phyloP scores from a whole-genome alignment of 306 rosid genomes.

The Pterocarpus santalinus region DNA sequence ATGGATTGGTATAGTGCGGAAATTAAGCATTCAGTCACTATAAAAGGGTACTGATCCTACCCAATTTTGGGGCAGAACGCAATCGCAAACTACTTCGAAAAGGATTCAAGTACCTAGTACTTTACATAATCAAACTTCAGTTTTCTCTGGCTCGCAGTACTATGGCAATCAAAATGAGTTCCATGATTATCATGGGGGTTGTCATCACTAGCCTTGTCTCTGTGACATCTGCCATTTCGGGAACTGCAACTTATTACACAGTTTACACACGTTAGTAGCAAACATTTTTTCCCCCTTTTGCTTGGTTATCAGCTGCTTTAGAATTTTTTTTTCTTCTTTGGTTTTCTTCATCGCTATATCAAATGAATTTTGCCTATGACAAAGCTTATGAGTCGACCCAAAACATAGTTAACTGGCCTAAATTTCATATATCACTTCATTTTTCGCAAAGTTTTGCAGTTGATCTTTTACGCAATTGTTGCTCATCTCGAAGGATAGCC shows the following conservation, averaged over 20 bases:
- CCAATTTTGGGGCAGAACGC: background rate
- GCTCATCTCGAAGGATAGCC: background rate
- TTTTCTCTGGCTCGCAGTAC: background rate
- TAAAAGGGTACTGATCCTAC: conserved; percentile 4
- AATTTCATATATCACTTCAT: background rate
- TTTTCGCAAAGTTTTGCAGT: background rate
- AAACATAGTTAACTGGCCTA: background rate
- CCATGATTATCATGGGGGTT: conserved; percentile 28
- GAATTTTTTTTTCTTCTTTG: background rate
- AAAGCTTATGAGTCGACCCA: too few species aligned
- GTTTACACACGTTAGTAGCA: conserved; percentile 46
- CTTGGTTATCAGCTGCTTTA: background rate
- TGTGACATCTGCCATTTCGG: conserved; percentile 42
- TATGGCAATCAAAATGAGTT: conserved; percentile 34
- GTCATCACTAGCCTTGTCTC: conserved; percentile 20
- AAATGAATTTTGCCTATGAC: too few species aligned
- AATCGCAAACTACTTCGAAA: background rate
- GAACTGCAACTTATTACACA: conserved; percentile 48
- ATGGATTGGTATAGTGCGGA: background rate
- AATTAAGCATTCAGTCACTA: background rate
- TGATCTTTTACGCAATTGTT: background rate
- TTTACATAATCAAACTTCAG: background rate
- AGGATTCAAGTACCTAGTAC: background rate
- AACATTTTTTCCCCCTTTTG: background rate
- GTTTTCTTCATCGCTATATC: too few species aligned